Base-by-base conservation (phyloP, 768 basidiomycete species). In the Suillus subalutaceus region DNA sequence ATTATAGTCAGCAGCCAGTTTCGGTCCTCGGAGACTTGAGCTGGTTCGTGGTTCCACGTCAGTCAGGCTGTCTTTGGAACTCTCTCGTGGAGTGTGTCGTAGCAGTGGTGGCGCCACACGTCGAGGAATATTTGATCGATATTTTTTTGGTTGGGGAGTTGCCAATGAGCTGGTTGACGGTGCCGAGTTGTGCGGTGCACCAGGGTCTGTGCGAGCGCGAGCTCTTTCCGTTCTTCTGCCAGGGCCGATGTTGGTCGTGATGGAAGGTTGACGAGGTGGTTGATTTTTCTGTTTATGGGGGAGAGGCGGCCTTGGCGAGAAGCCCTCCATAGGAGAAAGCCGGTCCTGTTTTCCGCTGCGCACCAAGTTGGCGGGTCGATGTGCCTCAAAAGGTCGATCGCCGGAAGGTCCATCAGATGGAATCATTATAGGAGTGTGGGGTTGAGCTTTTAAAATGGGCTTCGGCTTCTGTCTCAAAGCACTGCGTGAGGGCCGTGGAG, bases 1-100 rank as follows among this genome's bases (percentile, higher is more conserved):
- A 1, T 81, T 79, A 64, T 84, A 85, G 8, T 82, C 77, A 32
- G 85, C 81, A 13, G 80, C 81, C 20, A 85, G 72, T 50, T 79
- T 83, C 6, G 84, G 79, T 60, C 74, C 76, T 30, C 74, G 73
- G n/a, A 26, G 63, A 13, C 20, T 37, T 57, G 68, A 13, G 26
- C 55, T 32, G 66, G 43, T 20, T 81, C 77, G 44, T 53, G 73
- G 72, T 57, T 78, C 78, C n/a, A 67, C 20, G 6, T 56, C 55
- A 10, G 55, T 56, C 55, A 56, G 20, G 12, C 55, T 56, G 12
- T 56, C 55, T n/a, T 37, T 10, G 3, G 55, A 37, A 10, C 55
- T 56, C 35, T 56, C 55, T 56, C 55, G 55, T 37, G 55, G 55
- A 70, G 63, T 70, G 26, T 30, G 66, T 68, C 63, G 60, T 69